Evolutionary conservation across 116 monocot genomes (phyloP), one percentile per base, ranked within the genome.

Genomic region (Dioscorea cayenensis): DNA sequence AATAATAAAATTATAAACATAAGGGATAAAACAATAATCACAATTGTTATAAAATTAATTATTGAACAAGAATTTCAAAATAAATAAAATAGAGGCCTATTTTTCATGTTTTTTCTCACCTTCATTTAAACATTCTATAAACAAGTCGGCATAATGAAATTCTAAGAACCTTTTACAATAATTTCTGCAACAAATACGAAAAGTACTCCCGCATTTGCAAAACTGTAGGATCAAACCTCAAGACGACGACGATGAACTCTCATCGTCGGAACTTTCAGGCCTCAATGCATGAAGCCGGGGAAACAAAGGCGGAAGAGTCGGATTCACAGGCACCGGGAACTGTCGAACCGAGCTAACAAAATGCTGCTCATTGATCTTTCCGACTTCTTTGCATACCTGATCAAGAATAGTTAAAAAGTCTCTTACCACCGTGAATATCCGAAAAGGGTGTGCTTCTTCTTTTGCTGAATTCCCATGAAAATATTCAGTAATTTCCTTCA

Each of bases 381-480:
- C 84, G 11, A 85, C 83, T 52, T 94, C 94, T 72, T 76, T 87
- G 80, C 94, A 94, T 4, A 90, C 90, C 66, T 74, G 84, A 70
- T 90, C 85, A 49, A 94, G 78, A 23, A 49, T 66, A 6, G 67
- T 61, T 27, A 94, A 81, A 32, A 94, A 94, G 66, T 94, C 94
- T 28, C 85, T 78, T 13, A 87, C 81, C 73, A 94, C 87, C 73
- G 74, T 73, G 82, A 90, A 94, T 14, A 94, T 85, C 55, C 90
- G 90, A 32, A 90, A 85, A 3, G 87, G 90, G 12, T 87, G 87
- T 36, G 80, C 80, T 76, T 83, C 87, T 67, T 89, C 89, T 55
- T 81, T 85, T 2, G 81, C 77, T 14, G 82, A 80, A 69, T 86
- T 78, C n/a, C 93, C 93, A 68, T 90, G 90, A 71, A 90, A 93